Evolutionary conservation across 1,284 basidiomycete genomes (phyloP).

Genomic region (Termitomyces sp.): DNA sequence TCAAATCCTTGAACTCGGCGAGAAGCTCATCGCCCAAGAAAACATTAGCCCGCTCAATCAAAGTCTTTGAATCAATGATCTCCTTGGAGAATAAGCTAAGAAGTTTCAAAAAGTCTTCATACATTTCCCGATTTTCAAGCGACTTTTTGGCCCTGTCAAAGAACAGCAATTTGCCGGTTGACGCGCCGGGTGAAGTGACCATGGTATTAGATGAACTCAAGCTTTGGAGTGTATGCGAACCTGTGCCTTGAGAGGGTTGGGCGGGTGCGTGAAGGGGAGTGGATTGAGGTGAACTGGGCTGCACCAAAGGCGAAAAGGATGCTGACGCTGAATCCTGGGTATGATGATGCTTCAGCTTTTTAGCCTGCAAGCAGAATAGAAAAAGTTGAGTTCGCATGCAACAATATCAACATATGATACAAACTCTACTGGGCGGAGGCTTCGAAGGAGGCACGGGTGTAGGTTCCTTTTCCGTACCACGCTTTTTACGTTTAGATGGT

Average conservation of each 20-base stretch:
- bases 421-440: conserved; percentile 35
- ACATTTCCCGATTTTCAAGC: conserved; percentile 80
- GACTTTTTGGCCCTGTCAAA: conserved; percentile 89
- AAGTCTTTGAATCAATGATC: conserved; percentile 81
- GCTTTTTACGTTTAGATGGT: conserved; percentile 47
- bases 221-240: conserved; percentile 21
- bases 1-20: conserved; percentile 81
- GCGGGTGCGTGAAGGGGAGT: conserved; percentile 18
- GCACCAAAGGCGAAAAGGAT: conserved; percentile 50
- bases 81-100: conserved; percentile 89
- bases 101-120: conserved; percentile 92
- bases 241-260: conserved; percentile 26
- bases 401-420: conserved; percentile 18
- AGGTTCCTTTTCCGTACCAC: conserved; percentile 54
- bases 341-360: conserved; percentile 57
- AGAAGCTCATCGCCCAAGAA: conserved; percentile 86
- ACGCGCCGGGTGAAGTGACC: conserved; percentile 37
- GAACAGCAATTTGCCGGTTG: conserved; percentile 87
- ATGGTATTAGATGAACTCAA: conserved; percentile 24
- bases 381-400: not conserved
- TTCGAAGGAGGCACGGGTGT: conserved; percentile 51
- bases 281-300: conserved; percentile 36
- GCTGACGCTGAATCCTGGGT: conserved; percentile 54
- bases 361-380: conserved; percentile 37
- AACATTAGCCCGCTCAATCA: conserved; percentile 75